phyloP scores from a whole-genome alignment of 305 asterid species.

The Ilex paraguariensis region DNA sequence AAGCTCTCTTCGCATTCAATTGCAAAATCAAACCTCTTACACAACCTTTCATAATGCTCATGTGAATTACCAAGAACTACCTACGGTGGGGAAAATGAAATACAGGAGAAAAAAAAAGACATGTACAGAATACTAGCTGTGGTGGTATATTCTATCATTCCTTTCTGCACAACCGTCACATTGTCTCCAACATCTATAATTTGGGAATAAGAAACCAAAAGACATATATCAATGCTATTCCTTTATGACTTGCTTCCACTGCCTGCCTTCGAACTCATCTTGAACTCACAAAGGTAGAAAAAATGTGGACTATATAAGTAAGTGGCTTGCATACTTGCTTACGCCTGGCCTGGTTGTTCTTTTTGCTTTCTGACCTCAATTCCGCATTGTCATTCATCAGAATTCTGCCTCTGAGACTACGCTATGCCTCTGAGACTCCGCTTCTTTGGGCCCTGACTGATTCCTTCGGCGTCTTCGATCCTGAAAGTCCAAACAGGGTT shows the following conservation, averaged over 20 bases:
- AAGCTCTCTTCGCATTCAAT: too few relatives aligned
- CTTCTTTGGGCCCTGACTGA: slow-evolving; percentile 20
- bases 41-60: too few relatives aligned
- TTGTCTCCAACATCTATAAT: background rate
- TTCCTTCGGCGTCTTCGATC: slow-evolving; percentile 47
- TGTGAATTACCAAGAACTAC: too few relatives aligned
- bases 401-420: slow-evolving; percentile 6
- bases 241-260: background rate
- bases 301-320: background rate
- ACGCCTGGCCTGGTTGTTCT: background rate
- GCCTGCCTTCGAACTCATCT: background rate
- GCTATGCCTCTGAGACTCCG: slow-evolving; percentile 14
- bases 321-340: background rate
- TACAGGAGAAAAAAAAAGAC: too few relatives aligned
- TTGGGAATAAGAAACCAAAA: background rate
- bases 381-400: slow-evolving; percentile 19
- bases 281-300: background rate
- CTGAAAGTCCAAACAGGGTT: slow-evolving; percentile 18
- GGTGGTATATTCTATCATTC: too few relatives aligned
- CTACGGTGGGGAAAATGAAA: too few relatives aligned
- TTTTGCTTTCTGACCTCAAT: slow-evolving; percentile 22
- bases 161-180: background rate
- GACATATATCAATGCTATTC: background rate
- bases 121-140: too few relatives aligned
- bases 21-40: too few relatives aligned